Evolutionary conservation across 2,329 filamentous ascomycete genomes (phyloP).

Genomic region (Fusarium sororula): DNA sequence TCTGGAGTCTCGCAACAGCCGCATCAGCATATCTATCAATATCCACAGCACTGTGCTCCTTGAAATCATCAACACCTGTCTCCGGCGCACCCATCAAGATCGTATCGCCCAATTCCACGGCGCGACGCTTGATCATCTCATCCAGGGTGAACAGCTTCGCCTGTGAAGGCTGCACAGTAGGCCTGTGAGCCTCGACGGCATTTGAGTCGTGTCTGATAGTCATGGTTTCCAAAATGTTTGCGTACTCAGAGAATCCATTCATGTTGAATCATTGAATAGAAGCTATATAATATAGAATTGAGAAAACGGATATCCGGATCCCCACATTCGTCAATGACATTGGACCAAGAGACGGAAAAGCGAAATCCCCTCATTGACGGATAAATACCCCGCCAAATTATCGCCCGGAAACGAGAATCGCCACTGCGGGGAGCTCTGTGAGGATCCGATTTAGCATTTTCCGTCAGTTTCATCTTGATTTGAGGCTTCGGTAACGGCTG

Average conservation of each 20-base stretch:
- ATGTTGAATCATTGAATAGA: neutral
- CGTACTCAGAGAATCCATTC: fast-evolving
- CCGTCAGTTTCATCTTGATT: neutral
- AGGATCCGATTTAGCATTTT: constrained; percentile 12
- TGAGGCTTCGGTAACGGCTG: neutral
- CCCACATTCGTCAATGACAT: neutral
- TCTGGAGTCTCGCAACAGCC: constrained; percentile 25
- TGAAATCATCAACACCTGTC: constrained; percentile 24
- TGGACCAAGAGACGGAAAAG: constrained; percentile 10
- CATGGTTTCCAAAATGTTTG: constrained; percentile 1
- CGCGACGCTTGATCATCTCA: constrained; percentile 31
- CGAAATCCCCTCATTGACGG: constrained; percentile 6
- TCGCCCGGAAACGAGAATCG: neutral
- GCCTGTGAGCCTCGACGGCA: constrained; percentile 4
- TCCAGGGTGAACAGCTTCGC: constrained; percentile 33
- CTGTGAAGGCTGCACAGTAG: constrained; percentile 1
- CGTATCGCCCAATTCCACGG: constrained; percentile 15
- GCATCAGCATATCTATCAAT: constrained; percentile 36
- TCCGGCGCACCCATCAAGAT: constrained; percentile 26
- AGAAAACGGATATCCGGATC: constrained; percentile 4
- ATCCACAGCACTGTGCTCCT: constrained; percentile 31
- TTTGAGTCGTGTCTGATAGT: constrained; percentile 37
- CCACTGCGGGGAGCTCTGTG: neutral
- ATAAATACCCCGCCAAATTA: neutral
- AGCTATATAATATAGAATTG: constrained; percentile 6